phyloP scores from a whole-genome alignment of 1,284 basidiomycete species.

The Leccinum pseudoinsigne region DNA sequence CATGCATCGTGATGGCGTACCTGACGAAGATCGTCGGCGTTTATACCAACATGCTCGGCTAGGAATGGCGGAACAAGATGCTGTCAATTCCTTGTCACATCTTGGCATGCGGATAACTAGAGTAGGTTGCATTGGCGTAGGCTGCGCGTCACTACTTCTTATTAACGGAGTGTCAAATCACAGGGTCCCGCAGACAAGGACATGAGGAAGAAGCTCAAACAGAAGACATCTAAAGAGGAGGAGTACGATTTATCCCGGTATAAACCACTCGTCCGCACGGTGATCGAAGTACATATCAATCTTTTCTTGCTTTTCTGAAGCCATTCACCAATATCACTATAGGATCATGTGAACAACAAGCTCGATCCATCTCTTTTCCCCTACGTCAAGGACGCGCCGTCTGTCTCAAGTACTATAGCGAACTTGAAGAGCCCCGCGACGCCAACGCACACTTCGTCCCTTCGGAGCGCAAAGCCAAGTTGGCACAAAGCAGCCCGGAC shows the following conservation, averaged over 20 bases:
- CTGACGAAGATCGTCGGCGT: constrained; percentile 93
- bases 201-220: constrained; percentile 78
- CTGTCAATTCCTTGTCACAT: constrained; percentile 84
- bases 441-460: constrained; percentile 63
- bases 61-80: constrained; percentile 89
- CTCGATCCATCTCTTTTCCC: constrained; percentile 86
- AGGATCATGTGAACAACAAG: constrained; percentile 83
- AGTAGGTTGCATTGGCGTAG: constrained; percentile 44
- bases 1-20: constrained; percentile 94
- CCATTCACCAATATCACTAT: constrained; percentile 4
- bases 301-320: background rate
- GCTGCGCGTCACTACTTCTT: background rate
- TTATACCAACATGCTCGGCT: constrained; percentile 97
- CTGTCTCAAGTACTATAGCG: constrained; percentile 45
- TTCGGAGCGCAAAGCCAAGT: constrained; percentile 82
- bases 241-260: constrained; percentile 96
- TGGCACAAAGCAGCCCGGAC: constrained; percentile 78
- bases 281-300: constrained; percentile 67
- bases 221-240: constrained; percentile 73
- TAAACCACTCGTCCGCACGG: constrained; percentile 82
- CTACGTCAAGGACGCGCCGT: constrained; percentile 87
- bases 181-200: constrained; percentile 74
- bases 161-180: background rate
- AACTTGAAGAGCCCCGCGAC: constrained; percentile 42
- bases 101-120: constrained; percentile 86